Base-by-base conservation (phyloP, 768 basidiomycete species). In the Trametes sanguinea region DNA sequence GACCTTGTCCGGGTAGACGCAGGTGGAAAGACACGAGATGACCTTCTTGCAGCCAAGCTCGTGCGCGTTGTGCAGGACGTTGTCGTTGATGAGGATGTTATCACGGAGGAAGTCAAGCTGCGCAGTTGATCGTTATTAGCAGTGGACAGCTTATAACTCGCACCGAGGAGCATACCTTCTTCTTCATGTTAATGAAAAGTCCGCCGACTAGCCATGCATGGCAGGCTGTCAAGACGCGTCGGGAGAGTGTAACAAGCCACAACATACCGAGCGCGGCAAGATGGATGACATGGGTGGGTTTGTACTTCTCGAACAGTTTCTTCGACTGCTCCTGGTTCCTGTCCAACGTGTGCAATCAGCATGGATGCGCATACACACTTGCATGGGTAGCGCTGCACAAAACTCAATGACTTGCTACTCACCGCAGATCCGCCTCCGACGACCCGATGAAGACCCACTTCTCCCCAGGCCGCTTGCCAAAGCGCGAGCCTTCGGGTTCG, bases 1-100 rank as follows among this genome's bases (percentile, higher is more conserved):
- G 65, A 95, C 94, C 74, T 94, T 90, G 75, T 98, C 95, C 0
- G 95, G 95, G 80, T 95, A 98, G 48, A 98, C 94, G 72, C 95
- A 98, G 44, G 96, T 98, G 9, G 95, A 97, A 42, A 98, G 85
- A 71, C 95, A 98, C 11, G 95, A 97, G 60, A 98, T 89, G 67
- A 96, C 82, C 75, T 97, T 98, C 64, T 82, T 67, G 22, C 82
- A 81, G 52, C 85, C 79, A 69, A 81, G 77, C 65, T 86, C 79
- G 71, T 92, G 82, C 7, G 94, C 80, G 35, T 83, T 80, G 71
- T 94, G 85, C 22, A 98, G 82, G 44, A 98, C 86, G 74, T 95
- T 94, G 73, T 96, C 93, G 76, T 98, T 98, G 78, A 98, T 98
- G 64, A 94, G 81, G 71, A 89, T 84, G 76, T 98, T 98, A 71